Evolutionary conservation across 805 yeast species (phyloP).

Genomic region (Wickerhamomyces xylosicus): DNA sequence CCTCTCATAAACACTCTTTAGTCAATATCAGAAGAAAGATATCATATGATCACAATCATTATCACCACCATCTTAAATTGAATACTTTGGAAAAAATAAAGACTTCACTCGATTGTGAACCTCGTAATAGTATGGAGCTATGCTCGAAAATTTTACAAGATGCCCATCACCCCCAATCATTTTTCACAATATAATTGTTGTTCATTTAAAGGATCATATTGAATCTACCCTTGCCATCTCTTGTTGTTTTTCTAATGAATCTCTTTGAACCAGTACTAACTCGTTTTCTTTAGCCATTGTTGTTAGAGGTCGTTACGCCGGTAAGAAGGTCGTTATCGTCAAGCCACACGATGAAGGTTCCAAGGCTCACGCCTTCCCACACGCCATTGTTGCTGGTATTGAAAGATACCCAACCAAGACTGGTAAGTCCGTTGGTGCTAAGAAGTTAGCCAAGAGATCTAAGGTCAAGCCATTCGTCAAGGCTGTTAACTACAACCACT

Average conservation of each 20-base stretch:
- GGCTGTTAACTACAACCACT: constrained; percentile 98
- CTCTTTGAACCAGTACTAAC: not conserved
- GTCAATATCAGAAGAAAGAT: too few relatives aligned
- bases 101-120: too few relatives aligned
- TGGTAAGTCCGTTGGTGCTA: constrained; percentile 87
- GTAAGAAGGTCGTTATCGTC: constrained; percentile 98
- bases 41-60: too few relatives aligned
- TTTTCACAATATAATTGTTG: too few relatives aligned
- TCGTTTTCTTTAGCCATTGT: constrained; percentile 36
- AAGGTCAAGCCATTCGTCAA: constrained; percentile 98
- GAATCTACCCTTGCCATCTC: too few relatives aligned
- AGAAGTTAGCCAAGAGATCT: constrained; percentile 94
- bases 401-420: constrained; percentile 98
- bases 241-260: not conserved
- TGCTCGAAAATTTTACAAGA: too few relatives aligned
- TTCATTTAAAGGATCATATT: too few relatives aligned
- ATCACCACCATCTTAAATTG: too few relatives aligned
- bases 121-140: too few relatives aligned
- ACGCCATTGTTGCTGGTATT: constrained; percentile 98
- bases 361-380: constrained; percentile 97
- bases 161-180: too few relatives aligned
- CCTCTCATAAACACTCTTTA: too few relatives aligned
- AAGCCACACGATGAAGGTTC: constrained; percentile 98
- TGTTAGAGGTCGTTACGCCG: constrained; percentile 88
- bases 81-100: too few relatives aligned